These are phyloP conservation scores for Metrosideros polymorpha DNA, from an alignment of 441 rosid species.

Conservation along the genomic window DNA sequence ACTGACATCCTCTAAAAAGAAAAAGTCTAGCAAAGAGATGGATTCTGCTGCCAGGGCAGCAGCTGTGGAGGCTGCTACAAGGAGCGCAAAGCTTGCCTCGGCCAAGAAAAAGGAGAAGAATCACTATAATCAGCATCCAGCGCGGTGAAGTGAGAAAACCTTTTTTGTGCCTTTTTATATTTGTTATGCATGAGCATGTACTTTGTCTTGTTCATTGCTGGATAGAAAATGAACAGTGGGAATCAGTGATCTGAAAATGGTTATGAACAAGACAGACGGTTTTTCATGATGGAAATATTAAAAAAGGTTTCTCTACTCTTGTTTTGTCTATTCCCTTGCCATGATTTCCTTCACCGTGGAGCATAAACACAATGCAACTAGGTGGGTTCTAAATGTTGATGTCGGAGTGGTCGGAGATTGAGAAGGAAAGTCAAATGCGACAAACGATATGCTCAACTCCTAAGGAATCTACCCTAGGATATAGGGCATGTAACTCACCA, in stretches of 20 bases:
- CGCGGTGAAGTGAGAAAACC: constrained; percentile 22
- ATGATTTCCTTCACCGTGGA: background rate
- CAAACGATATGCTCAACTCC: background rate
- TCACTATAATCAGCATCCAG: constrained; percentile 78
- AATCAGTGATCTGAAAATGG: constrained; percentile 9
- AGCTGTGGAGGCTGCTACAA: constrained; percentile 67
- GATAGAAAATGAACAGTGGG: constrained; percentile 21
- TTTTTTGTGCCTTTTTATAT: background rate
- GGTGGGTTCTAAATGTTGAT: background rate
- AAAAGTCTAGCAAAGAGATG: constrained; percentile 62
- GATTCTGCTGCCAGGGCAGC: constrained; percentile 63
- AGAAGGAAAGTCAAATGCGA: background rate
- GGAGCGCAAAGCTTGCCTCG: constrained; percentile 63
- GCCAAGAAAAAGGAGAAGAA: constrained; percentile 88
- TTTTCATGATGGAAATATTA: background rate
- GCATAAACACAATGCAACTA: background rate
- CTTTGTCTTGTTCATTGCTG: constrained; percentile 5
- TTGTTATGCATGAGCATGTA: constrained; percentile 10
- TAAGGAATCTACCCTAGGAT: background rate
- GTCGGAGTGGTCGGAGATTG: background rate
- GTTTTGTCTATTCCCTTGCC: background rate
- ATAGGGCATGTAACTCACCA: background rate
- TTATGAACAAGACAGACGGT: background rate
- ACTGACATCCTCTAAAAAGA: constrained; percentile 50
- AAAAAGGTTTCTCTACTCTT: background rate